These are phyloP conservation scores for Collariella sp. DNA, from an alignment of 495 filamentous ascomycete genomes.

Conservation along the genomic window DNA sequence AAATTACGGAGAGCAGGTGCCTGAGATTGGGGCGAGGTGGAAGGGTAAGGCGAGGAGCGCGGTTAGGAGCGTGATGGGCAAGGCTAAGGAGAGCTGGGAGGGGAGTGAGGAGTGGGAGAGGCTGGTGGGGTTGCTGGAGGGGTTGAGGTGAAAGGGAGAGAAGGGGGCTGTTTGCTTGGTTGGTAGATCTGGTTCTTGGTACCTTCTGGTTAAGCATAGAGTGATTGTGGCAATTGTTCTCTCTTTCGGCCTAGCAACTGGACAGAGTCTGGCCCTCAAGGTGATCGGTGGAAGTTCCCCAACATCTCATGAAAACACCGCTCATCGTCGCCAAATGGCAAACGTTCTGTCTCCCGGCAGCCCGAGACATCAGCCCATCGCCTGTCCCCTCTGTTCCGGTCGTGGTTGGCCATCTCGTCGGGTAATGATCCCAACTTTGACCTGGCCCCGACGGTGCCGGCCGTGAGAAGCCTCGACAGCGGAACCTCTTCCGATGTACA, in stretches of 20 bases:
- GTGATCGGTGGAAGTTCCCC: neutral
- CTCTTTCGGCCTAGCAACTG: too few species aligned
- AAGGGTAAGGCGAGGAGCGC: conserved; percentile 80
- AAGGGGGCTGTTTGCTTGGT: neutral
- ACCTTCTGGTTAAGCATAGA: neutral
- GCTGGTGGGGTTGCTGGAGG: conserved; percentile 52
- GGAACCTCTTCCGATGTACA: neutral
- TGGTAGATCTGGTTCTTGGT: neutral
- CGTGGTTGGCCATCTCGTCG: neutral
- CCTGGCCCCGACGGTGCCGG: neutral
- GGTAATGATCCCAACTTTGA: neutral
- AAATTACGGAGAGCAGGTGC: conserved; percentile 47
- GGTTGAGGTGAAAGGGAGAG: conserved; percentile 44
- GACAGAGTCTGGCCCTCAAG: neutral
- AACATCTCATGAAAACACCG: neutral
- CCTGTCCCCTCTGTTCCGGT: neutral
- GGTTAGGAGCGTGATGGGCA: conserved; percentile 69
- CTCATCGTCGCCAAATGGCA: neutral
- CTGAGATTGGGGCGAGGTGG: conserved; percentile 59
- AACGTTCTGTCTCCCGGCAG: neutral
- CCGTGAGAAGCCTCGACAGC: neutral
- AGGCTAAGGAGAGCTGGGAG: conserved; percentile 78
- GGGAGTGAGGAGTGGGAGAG: conserved; percentile 59
- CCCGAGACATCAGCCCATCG: neutral
- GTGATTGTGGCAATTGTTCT: neutral